Base-by-base conservation (phyloP, 768 basidiomycete genomes). In the Exidia glandulosa region DNA sequence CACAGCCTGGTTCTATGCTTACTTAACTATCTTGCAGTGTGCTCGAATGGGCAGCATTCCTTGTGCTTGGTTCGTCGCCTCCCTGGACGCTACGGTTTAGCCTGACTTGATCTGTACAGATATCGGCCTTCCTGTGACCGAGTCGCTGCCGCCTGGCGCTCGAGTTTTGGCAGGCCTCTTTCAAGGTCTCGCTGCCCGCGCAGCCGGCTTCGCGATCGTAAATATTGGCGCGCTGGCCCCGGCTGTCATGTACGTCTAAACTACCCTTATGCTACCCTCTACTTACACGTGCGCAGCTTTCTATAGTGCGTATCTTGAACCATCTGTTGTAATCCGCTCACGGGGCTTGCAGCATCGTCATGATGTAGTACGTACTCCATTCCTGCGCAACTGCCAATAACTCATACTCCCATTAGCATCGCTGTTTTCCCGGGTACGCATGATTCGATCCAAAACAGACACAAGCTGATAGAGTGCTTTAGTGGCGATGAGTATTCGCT, bases 131-230 rank as follows among this genome's bases (percentile, higher is more conserved):
- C 74, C 83, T 2, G 78, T 73, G 3, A 83, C 94, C 45, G 78
- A 81, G 23, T 72, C 74, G 0, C 83, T 98, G 45, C 86, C 94
- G 0, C 60, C 85, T 1, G 86, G 86, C 2, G 77, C 81, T 29
- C 78, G 93, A 32, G 76, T 95, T 61, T 69, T 84, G 34, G 81
- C 81, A 37, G 94, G 90, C 2, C 67, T 94, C 12, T 73, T 95
- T 33, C 95, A 97, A 69, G 85, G 85, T 0, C 73, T 54, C 16
- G 50, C 87, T 16, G 92, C 95, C n/a, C 83, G 95, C 59, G 85
- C 93, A 2, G 86, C 93, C 0, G 95, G 95, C 0, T 97, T 97
- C 67, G 76, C 75, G 1, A 83, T 87, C n/a, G 84, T 99, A 2
- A 72, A 81, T 2, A 65, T 96, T 27, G 75, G 83, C 19, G 72